Evolutionary conservation across 495 filamentous ascomycete genomes (phyloP), one percentile per base, ranked within the genome.

Genomic region (Friedmanniomyces simplex): DNA sequence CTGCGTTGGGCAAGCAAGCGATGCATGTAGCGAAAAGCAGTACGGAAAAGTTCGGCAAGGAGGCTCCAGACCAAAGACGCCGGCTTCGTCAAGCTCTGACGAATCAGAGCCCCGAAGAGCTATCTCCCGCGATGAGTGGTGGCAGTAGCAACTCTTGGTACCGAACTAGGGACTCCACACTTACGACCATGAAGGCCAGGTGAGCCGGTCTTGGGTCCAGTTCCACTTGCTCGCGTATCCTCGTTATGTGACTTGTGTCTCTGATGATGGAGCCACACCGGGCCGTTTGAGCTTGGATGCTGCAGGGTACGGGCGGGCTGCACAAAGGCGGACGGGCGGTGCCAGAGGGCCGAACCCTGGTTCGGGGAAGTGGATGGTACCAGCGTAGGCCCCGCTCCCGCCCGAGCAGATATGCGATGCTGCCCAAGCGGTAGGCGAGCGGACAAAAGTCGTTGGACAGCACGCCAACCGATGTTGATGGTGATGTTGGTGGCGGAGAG

Each of bases 21-120:
- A 49, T 8, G 46, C 6, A 49, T 8, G 46, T 14, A 49, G 28
- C 28, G 46, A 49, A 24, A 49, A 49, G 46, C 46, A 49, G 22
- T 49, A 21, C 46, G 25, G 39, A 43, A 43, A 20, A 5, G 13
- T 16, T 6, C 39, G 39, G 39, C 39, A 16, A n/a, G 2, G 39
- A 5, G 13, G 5, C 14, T 20, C 14, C 14, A 32, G 39, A 24
- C 54, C 46, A 57, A 47, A 28, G 8, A 11, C 14, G 49, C 5
- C 55, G 32, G 16, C 20, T 13, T 58, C 22, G 18, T 52, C 21
- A 10, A 47, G 24, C 24, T 50, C n/a, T 13, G 32, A 37, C 57
- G 50, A 59, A 59, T 59, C 32, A 59, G 24, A 48, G 24, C 32
- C 50, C 26, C 26, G 21, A 59, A 24, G 52, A 54, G 57, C 57